phyloP scores from a whole-genome alignment of 768 basidiomycete genomes.

The Xerocomus potaroensis region DNA sequence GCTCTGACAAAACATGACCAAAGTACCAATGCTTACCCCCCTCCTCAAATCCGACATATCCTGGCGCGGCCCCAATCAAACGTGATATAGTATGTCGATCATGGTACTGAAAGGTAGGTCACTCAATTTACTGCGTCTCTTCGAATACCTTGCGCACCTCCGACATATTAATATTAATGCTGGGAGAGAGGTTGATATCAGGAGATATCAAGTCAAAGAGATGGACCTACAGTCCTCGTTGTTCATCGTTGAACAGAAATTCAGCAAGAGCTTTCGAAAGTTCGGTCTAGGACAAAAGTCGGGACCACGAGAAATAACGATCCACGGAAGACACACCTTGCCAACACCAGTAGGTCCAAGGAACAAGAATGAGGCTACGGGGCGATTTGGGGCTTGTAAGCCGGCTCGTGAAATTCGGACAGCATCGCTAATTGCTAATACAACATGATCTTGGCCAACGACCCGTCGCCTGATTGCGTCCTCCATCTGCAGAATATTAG shows the following conservation, averaged over 20 bases:
- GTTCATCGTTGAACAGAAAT: conserved; percentile 89
- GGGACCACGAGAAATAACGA: background rate
- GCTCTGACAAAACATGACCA: background rate
- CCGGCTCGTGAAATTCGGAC: conserved; percentile 92
- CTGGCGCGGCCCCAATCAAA: conserved; percentile 88
- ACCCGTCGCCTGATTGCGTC: conserved; percentile 67
- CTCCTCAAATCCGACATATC: conserved; percentile 78
- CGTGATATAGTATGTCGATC: conserved; percentile 90
- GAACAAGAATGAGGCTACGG: conserved; percentile 91
- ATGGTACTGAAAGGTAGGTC: conserved; percentile 54
- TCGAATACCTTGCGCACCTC: conserved; percentile 39
- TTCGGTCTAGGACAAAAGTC: conserved; percentile 51
- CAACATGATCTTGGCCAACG: conserved; percentile 89
- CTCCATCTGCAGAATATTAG: conserved; percentile 66
- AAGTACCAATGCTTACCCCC: conserved; percentile 43
- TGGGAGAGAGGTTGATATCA: conserved; percentile 23
- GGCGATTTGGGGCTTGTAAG: conserved; percentile 80
- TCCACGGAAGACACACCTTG: conserved; percentile 42
- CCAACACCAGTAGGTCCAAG: conserved; percentile 86
- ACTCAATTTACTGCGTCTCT: background rate
- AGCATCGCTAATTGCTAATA: conserved; percentile 81
- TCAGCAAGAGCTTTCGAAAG: conserved; percentile 83
- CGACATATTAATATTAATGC: conserved; percentile 94
- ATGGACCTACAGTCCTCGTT: conserved; percentile 68
- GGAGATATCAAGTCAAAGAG: background rate